These are phyloP conservation scores for Rhynchosporium secalis DNA, from an alignment of 2,329 filamentous ascomycete genomes.

Conservation along the genomic window DNA sequence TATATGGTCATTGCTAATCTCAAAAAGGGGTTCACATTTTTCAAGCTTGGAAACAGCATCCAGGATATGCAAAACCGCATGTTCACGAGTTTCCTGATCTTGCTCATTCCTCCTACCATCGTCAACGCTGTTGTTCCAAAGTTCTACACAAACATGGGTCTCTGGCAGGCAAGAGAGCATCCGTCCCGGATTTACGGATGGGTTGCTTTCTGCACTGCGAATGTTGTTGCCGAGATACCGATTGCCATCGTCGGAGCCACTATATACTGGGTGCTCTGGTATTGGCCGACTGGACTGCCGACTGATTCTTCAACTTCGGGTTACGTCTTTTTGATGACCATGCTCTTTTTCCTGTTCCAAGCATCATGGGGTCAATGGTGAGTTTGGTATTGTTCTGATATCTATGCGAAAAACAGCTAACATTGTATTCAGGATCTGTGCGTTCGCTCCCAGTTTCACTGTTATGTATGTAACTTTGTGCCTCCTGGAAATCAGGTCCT, in stretches of 20 bases:
- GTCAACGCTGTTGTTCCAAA: conserved; percentile 76
- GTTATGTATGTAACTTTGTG: conserved; percentile 51
- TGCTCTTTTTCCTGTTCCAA: conserved; percentile 77
- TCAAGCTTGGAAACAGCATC: conserved; percentile 62
- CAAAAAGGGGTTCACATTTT: conserved; percentile 68
- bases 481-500: too few species aligned
- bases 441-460: conserved; percentile 76
- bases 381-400: not conserved
- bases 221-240: conserved; percentile 72
- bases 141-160: conserved; percentile 69
- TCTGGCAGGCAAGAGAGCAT: conserved; percentile 74
- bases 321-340: conserved; percentile 75
- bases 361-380: conserved; percentile 68
- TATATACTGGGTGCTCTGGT: conserved; percentile 75
- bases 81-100: conserved; percentile 69
- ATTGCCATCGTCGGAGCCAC: conserved; percentile 62
- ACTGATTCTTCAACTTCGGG: conserved; percentile 64
- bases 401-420: conserved; percentile 39
- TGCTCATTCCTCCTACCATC: conserved; percentile 65
- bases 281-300: conserved; percentile 72
- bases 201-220: conserved; percentile 73
- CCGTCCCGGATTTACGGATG: conserved; percentile 76
- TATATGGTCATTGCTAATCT: too few species aligned
- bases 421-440: conserved; percentile 61
- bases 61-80: conserved; percentile 74